Evolutionary conservation across 106 monocot genomes (phyloP).

Genomic region (Narthecium ossifragum): DNA sequence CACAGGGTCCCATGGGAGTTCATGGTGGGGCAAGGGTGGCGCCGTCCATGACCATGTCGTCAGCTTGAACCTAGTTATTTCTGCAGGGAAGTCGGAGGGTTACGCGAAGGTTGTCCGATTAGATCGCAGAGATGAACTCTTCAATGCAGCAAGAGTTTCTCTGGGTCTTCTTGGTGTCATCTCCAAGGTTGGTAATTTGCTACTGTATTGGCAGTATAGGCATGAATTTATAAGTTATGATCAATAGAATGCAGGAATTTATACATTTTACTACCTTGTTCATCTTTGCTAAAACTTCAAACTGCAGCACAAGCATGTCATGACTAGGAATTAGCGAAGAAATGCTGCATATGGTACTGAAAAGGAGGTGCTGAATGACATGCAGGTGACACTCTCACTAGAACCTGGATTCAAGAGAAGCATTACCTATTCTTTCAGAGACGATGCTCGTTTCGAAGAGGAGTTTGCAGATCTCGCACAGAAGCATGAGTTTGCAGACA

Average conservation of each 20-base stretch:
- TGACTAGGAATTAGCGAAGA: too few relatives aligned
- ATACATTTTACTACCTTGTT: too few relatives aligned
- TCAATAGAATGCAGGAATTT: too few relatives aligned
- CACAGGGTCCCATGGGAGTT: constrained; percentile 80
- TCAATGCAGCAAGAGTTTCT: constrained; percentile 51
- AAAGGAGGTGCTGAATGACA: too few relatives aligned
- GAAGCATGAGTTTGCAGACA: constrained; percentile 67
- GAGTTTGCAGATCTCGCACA: constrained; percentile 34
- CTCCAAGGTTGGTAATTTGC: too few relatives aligned
- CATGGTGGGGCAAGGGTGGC: constrained; percentile 78
- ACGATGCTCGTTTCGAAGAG: constrained; percentile 41
- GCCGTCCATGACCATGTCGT: constrained; percentile 66
- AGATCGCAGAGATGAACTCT: constrained; percentile 12
- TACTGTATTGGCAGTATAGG: too few relatives aligned
- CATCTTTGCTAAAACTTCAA: too few relatives aligned
- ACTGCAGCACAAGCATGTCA: too few relatives aligned
- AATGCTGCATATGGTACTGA: too few relatives aligned
- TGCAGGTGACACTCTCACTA: constrained; percentile 61
- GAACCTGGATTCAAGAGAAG: constrained; percentile 68
- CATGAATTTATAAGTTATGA: too few relatives aligned
- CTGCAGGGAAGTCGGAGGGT: constrained; percentile 30
- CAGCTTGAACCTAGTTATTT: constrained; percentile 44
- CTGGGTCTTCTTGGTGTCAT: constrained; percentile 63
- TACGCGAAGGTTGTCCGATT: constrained; percentile 52
- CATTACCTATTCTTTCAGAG: constrained; percentile 42